phyloP scores from a whole-genome alignment of 176 grass and related monocot species.

The Triticum urartu region DNA sequence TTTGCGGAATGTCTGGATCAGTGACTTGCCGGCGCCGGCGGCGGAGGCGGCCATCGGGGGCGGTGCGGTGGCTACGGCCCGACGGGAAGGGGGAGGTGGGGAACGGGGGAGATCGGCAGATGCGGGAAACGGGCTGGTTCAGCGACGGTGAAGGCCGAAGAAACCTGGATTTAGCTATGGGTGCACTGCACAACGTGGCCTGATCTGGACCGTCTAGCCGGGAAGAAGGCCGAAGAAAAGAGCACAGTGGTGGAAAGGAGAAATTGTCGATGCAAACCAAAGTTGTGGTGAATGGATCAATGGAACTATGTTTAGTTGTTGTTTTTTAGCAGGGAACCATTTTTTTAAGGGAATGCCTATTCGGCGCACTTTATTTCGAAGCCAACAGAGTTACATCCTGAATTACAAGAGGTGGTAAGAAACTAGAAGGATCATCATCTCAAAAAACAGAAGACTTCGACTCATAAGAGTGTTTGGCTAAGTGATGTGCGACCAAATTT shows the following conservation, averaged over 20 bases:
- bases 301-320: too few species aligned
- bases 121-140: not conserved
- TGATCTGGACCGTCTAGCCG: not conserved
- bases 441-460: too few species aligned
- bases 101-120: not conserved
- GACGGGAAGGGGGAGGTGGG: not conserved
- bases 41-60: conserved; percentile 42
- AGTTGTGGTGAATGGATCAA: too few species aligned
- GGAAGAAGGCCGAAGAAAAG: not conserved
- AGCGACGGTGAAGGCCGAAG: not conserved
- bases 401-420: too few species aligned
- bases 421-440: too few species aligned
- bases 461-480: too few species aligned
- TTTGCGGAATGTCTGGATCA: conserved; percentile 63
- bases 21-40: conserved; percentile 53
- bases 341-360: too few species aligned
- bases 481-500: too few species aligned
- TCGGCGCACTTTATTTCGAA: too few species aligned
- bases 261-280: too few species aligned
- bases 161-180: conserved; percentile 14
- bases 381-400: too few species aligned
- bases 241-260: not conserved
- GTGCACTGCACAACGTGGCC: not conserved
- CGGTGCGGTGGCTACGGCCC: conserved; percentile 9
- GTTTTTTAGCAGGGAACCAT: too few species aligned